phyloP scores from a whole-genome alignment of 2,329 filamentous ascomycete genomes.

The Aschersonia sp. region DNA sequence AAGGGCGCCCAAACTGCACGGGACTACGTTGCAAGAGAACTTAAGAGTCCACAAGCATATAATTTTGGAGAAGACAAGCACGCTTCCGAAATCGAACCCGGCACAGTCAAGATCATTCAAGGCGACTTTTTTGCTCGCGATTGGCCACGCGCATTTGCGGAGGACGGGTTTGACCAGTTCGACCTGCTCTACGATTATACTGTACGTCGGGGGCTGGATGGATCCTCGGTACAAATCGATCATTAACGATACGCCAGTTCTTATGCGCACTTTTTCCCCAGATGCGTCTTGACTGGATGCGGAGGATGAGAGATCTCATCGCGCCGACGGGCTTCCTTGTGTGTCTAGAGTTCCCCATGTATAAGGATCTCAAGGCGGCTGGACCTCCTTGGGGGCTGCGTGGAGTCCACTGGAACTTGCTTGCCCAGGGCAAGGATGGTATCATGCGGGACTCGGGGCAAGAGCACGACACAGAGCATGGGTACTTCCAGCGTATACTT shows the following conservation, averaged over 20 bases:
- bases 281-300: conserved; percentile 2
- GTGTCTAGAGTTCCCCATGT: conserved; percentile 4
- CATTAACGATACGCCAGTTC: not conserved
- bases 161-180: not conserved
- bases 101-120: not conserved
- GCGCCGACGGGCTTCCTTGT: not conserved
- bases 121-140: conserved; percentile 3
- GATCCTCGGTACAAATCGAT: not conserved
- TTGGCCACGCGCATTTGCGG: not conserved
- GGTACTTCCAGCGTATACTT: not conserved
- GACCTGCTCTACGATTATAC: conserved; percentile 4
- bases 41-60: not conserved
- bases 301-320: conserved; percentile 2
- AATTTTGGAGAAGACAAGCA: not conserved
- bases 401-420: conserved; percentile 3
- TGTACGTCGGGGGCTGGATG: not conserved
- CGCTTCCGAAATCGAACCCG: not conserved
- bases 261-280: conserved; percentile 3
- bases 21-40: not conserved
- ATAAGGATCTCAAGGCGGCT: conserved; percentile 3
- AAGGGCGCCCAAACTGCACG: conserved; percentile 3
- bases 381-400: conserved; percentile 4
- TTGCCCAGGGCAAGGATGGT: conserved; percentile 2
- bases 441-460: not conserved
- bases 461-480: not conserved